Conservation (phyloP, 169 alveolate species). For the Plasmodium coatneyi region DNA sequence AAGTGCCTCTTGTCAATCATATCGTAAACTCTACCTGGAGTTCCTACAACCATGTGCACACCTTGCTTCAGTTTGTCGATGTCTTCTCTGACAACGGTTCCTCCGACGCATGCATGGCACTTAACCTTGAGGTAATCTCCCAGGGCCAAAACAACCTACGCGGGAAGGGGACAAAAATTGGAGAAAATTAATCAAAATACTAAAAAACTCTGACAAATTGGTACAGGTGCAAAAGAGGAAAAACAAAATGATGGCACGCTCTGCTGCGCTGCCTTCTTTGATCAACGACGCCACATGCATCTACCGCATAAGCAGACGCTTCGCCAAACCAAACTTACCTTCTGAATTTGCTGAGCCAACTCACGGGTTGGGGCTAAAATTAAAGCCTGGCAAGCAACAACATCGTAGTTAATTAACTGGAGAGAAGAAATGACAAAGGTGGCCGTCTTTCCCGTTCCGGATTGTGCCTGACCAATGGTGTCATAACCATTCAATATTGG, state of each 20-base stretch:
- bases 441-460: slow-evolving; percentile 99
- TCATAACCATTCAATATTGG: slow-evolving; percentile 98
- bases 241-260: not conserved
- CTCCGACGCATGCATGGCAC: slow-evolving; percentile 96
- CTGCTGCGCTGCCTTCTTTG: not conserved
- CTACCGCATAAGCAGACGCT: not conserved
- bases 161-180: not conserved
- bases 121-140: slow-evolving; percentile 97
- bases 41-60: slow-evolving; percentile 97
- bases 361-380: slow-evolving; percentile 98
- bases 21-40: slow-evolving; percentile 99
- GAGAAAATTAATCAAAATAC: not conserved
- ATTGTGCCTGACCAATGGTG: slow-evolving; percentile 96
- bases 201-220: not conserved
- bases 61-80: slow-evolving; percentile 97
- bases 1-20: slow-evolving; percentile 97
- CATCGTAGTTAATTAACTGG: slow-evolving; percentile 90
- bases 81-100: slow-evolving; percentile 97
- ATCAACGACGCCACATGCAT: not conserved
- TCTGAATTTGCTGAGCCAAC: slow-evolving; percentile 97
- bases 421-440: slow-evolving; percentile 98
- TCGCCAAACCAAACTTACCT: slow-evolving; percentile 79
- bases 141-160: slow-evolving; percentile 93
- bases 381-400: slow-evolving; percentile 91
- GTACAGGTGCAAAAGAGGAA: not conserved